phyloP scores from a whole-genome alignment of 192 early-diverging fungal genomes.

The Backusella australiensis region DNA sequence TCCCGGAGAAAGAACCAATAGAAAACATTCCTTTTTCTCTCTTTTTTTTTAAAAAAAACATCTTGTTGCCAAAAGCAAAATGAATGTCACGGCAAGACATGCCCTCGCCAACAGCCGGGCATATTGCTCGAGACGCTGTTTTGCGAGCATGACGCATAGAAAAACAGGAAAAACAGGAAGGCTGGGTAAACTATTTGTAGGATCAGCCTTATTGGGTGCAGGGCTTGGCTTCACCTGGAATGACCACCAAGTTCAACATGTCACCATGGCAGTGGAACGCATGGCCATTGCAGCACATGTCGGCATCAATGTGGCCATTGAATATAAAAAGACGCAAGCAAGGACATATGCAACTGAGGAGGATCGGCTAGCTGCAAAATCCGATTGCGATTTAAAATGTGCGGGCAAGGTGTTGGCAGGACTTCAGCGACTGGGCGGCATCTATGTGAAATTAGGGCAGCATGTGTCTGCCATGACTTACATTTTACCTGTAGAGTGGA shows the following conservation, averaged over 20 bases:
- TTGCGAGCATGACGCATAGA: background rate
- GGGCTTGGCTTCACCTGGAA: conserved; percentile 13
- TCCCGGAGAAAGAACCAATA: no score
- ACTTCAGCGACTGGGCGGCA: conserved; percentile 69
- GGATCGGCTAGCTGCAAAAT: conserved; percentile 39
- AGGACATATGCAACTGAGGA: conserved; percentile 15
- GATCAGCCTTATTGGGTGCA: background rate
- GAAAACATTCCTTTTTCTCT: background rate
- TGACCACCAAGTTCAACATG: conserved; percentile 21
- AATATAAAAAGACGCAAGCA: conserved; percentile 54
- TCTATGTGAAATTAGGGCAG: conserved; percentile 91
- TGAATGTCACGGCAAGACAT: background rate
- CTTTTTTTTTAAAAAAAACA: no score
- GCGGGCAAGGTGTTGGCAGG: conserved; percentile 63
- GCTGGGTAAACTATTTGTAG: background rate
- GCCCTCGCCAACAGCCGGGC: background rate
- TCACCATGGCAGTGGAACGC: conserved; percentile 34
- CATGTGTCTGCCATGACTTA: conserved; percentile 80
- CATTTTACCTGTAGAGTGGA: conserved; percentile 86
- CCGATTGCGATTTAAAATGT: conserved; percentile 57
- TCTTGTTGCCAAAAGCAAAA: background rate
- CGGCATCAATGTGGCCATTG: conserved; percentile 42
- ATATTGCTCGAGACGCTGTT: background rate
- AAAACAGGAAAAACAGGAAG: background rate
- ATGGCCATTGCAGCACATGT: conserved; percentile 35